Conservation (phyloP, 441 rosid species). For the Euphorbia neoarborescens region DNA sequence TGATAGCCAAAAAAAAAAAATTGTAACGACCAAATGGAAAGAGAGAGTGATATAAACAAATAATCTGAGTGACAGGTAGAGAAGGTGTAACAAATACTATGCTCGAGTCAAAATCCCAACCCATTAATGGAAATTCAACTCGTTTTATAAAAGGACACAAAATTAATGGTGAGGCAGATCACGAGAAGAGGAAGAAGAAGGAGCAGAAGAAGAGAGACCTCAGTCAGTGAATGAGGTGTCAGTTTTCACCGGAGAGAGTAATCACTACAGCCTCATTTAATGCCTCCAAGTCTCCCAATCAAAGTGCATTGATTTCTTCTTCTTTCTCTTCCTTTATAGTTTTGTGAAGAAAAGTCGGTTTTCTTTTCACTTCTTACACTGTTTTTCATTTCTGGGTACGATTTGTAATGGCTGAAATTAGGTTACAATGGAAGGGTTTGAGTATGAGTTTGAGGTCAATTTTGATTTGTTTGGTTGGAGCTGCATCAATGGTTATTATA, state of each 20-base stretch:
- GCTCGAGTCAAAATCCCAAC: not conserved
- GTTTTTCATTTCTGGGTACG: conserved; percentile 9
- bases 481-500: conserved; percentile 23
- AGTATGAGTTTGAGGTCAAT: conserved; percentile 20
- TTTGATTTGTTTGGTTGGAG: conserved; percentile 24
- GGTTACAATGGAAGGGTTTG: conserved; percentile 23
- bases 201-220: no score
- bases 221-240: not conserved
- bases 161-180: not conserved
- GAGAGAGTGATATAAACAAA: not conserved
- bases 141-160: not conserved
- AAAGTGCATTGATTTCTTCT: not conserved
- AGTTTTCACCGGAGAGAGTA: not conserved
- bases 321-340: not conserved
- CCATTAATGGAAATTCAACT: not conserved
- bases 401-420: conserved; percentile 24
- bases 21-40: not conserved
- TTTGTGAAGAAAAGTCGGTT: not conserved
- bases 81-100: conserved; percentile 5
- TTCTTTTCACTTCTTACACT: not conserved
- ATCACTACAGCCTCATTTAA: not conserved
- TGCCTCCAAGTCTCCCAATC: not conserved
- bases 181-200: not conserved
- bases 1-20: not conserved
- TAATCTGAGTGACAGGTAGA: not conserved